Evolutionary conservation across 2,329 filamentous ascomycete species (phyloP).

Genomic region (Calonectria crousiana): DNA sequence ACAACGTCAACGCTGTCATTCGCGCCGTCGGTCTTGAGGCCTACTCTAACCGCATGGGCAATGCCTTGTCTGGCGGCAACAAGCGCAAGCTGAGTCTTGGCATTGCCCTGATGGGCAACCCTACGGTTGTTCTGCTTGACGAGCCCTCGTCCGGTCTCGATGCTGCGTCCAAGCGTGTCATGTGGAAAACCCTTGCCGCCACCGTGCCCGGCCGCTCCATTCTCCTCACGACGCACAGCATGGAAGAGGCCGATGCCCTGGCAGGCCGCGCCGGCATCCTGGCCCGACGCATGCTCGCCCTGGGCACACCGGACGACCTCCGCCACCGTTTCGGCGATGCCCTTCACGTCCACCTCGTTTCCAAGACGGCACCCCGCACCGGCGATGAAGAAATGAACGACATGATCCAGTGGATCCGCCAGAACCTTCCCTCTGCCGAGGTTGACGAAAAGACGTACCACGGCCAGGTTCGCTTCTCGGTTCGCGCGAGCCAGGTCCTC

Average conservation of each 20-base stretch:
- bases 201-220: constrained; percentile 84
- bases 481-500: constrained; percentile 66
- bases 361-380: constrained; percentile 80
- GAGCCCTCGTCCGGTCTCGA: constrained; percentile 92
- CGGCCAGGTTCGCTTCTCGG: constrained; percentile 87
- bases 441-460: constrained; percentile 84
- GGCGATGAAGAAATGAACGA: constrained; percentile 73
- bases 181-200: constrained; percentile 87
- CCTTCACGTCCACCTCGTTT: constrained; percentile 85
- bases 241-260: constrained; percentile 95
- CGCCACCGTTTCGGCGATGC: constrained; percentile 81
- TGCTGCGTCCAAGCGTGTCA: constrained; percentile 88
- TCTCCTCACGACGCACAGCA: constrained; percentile 90
- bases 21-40: constrained; percentile 80
- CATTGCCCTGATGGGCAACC: constrained; percentile 94
- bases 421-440: constrained; percentile 71
- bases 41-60: constrained; percentile 81
- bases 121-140: constrained; percentile 86
- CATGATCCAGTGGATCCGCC: constrained; percentile 75
- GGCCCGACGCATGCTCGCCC: constrained; percentile 85
- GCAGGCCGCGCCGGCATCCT: constrained; percentile 89
- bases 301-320: constrained; percentile 81
- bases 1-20: constrained; percentile 85
- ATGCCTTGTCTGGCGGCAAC: constrained; percentile 88
- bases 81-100: constrained; percentile 92